Conservation (phyloP, 2,329 filamentous ascomycete genomes). For the Lachnellula cervina region DNA sequence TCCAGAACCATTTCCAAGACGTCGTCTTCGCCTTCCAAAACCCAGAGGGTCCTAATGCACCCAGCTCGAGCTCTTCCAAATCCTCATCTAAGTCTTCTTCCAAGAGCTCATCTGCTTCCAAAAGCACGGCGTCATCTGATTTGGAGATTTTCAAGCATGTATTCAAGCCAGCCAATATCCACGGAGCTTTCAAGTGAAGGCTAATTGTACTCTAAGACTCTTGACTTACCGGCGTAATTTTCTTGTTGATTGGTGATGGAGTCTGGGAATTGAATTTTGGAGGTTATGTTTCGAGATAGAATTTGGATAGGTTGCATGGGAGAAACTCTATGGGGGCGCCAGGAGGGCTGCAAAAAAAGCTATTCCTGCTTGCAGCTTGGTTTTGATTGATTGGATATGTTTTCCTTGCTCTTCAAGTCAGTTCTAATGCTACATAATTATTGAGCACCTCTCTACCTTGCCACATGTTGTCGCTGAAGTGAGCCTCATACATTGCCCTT, state of each 20-base stretch:
- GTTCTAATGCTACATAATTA: background rate
- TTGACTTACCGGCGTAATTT: background rate
- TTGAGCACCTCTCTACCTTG: background rate
- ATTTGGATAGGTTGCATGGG: background rate
- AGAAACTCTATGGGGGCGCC: background rate
- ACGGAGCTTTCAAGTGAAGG: slow-evolving; percentile 24
- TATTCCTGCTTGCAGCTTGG: background rate
- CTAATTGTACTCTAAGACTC: background rate
- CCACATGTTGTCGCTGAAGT: too few species aligned
- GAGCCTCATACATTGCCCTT: background rate
- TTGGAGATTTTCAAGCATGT: slow-evolving; percentile 49
- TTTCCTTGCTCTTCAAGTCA: background rate
- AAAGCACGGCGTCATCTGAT: slow-evolving; percentile 37
- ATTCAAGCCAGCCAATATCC: slow-evolving; percentile 43
- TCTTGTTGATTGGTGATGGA: background rate
- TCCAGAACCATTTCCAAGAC: slow-evolving; percentile 56
- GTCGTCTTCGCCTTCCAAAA: slow-evolving; percentile 64
- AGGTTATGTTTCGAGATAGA: background rate
- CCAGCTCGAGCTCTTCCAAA: slow-evolving; percentile 34
- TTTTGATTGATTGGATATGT: background rate
- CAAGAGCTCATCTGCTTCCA: slow-evolving; percentile 30
- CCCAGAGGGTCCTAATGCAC: slow-evolving; percentile 42
- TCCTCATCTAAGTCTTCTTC: slow-evolving; percentile 11
- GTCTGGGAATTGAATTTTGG: background rate
- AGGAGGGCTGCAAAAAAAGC: background rate